Conservation (phyloP, 2,329 filamentous ascomycete species). For the Talaromyces marneffei region DNA sequence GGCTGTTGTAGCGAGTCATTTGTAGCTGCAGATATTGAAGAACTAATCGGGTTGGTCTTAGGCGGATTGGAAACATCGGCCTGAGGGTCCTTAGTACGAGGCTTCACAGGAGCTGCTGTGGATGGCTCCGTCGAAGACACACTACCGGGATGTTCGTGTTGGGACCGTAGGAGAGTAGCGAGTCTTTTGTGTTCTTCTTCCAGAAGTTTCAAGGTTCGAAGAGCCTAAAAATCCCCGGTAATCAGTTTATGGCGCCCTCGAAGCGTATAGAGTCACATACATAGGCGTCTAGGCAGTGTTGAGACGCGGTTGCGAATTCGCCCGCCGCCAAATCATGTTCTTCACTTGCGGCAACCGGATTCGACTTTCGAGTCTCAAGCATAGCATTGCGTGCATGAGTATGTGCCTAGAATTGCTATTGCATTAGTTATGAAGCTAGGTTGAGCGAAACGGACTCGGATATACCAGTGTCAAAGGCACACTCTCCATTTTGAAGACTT, state of each 20-base stretch:
- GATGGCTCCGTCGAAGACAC: conserved; percentile 17
- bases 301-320: conserved; percentile 80
- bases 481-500: conserved; percentile 54
- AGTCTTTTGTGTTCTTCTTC: conserved; percentile 83
- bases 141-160: conserved; percentile 48
- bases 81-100: conserved; percentile 19
- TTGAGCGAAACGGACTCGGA: conserved; percentile 4
- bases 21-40: conserved; percentile 23
- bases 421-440: conserved; percentile 13
- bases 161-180: conserved; percentile 71
- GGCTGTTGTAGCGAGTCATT: conserved; percentile 22
- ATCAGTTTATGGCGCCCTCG: background rate
- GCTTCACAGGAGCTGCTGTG: conserved; percentile 13
- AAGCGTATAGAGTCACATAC: conserved; percentile 27
- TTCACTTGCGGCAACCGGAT: conserved; percentile 75
- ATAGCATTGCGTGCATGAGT: conserved; percentile 82
- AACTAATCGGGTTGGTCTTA: conserved; percentile 22
- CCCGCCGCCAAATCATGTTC: conserved; percentile 84
- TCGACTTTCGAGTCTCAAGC: conserved; percentile 58
- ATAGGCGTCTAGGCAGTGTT: conserved; percentile 58
- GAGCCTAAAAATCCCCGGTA: conserved; percentile 50
- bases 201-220: conserved; percentile 76
- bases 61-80: conserved; percentile 13
- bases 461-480: conserved; percentile 61
- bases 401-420: conserved; percentile 57